Evolutionary conservation across 805 yeast genomes (phyloP), one percentile per base, ranked within the genome.

Genomic region (Saturnispora silvae): DNA sequence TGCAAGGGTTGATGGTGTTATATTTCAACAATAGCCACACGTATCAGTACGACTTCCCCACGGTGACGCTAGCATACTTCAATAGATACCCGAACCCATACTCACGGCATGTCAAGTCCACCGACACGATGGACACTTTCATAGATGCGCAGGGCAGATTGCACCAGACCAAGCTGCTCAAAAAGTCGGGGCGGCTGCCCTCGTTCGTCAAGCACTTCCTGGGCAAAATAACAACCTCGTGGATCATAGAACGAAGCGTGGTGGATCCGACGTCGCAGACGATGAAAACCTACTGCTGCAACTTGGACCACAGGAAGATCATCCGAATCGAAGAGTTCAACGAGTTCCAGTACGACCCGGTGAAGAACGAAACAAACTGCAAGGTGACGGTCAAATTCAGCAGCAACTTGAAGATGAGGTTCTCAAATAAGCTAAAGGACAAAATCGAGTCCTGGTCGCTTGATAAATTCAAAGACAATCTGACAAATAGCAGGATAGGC

Each of bases 391-490:
- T 84, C 15, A 72, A 70, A 46, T 82, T 87, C 45, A 69, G 79
- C 15, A 72, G 84, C 22, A 82, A 82, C 29, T 76, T 85, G 49
- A 70, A 64, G 37, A 40, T 38, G 20, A 39, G 33, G 26, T 43
- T 46, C 28, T 63, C 66, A 3, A 60, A 63, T 40, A 81, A 82
- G 2, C 65, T 87, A 47, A 79, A 74, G 50, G 74, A 75, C 50
- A 67, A 77, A 45, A 82, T 87, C 36, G 97, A 87, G 57, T 65
- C 66, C 24, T 85, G 95, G 95, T 75, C 94, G 20, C 76, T 72
- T 49, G 66, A 65, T 16, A 71, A 70, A 54, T 84, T 87, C 54
- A 65, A 72, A 32, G 77, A 77, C 38, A 81, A 85, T 52, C 62
- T 82, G 43, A 62, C 57, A 37, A 74, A 72, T 45, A 75, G 86